phyloP scores from a whole-genome alignment of 2,329 filamentous ascomycete genomes.

The Fusarium devonianum region DNA sequence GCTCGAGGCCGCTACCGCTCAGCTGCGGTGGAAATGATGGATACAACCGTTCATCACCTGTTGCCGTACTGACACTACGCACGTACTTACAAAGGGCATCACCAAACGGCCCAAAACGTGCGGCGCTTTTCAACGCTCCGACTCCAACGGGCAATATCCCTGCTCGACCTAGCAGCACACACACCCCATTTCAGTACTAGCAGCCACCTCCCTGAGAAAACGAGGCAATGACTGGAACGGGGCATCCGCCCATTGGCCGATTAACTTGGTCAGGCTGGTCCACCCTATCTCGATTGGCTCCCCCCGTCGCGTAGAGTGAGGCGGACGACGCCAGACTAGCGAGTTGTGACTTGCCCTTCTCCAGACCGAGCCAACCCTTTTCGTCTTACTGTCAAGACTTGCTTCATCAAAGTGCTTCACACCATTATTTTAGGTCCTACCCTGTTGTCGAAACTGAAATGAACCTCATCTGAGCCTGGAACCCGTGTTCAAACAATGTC shows the following conservation, averaged over 20 bases:
- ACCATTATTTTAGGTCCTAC: constrained; percentile 19
- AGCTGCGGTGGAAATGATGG: too few relatives aligned
- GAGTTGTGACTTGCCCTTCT: constrained; percentile 16
- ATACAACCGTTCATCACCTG: too few relatives aligned
- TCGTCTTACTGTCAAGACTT: neutral
- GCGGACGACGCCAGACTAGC: constrained; percentile 31
- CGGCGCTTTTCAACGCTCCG: constrained; percentile 14
- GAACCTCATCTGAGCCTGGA: constrained; percentile 24
- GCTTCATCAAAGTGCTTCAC: constrained; percentile 2
- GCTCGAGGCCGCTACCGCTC: too few relatives aligned
- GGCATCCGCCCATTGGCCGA: constrained; percentile 39
- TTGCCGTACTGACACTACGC: too few relatives aligned
- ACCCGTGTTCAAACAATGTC: constrained; percentile 6
- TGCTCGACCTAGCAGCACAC: constrained; percentile 13
- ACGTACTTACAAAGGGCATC: constrained; percentile 19
- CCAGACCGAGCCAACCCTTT: constrained; percentile 5
- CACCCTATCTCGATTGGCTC: constrained; percentile 39
- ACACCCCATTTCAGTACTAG: constrained; percentile 32
- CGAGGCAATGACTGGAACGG: constrained; percentile 41
- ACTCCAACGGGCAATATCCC: constrained; percentile 26
- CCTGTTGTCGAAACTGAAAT: constrained; percentile 11
- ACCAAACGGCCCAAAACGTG: constrained; percentile 15
- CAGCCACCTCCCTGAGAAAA: constrained; percentile 37
- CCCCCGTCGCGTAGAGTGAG: constrained; percentile 39
- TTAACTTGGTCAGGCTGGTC: constrained; percentile 30